phyloP scores from a whole-genome alignment of 208 protist species.

The Polymyxa betae region DNA sequence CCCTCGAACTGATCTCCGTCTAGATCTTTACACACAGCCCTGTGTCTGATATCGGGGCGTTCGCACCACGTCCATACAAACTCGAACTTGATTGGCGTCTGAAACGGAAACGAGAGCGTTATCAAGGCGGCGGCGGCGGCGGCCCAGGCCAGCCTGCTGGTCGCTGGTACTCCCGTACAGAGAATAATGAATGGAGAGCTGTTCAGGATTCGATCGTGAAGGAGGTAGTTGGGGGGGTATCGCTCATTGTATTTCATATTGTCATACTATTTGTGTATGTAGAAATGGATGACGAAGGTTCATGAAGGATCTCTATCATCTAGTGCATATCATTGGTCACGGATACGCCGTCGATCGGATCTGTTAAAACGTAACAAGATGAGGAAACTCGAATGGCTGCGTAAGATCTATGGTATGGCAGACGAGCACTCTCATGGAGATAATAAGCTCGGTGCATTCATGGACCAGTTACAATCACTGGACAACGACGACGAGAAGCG shows the following conservation, averaged over 20 bases:
- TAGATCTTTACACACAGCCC: constrained; percentile 67
- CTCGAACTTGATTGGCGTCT: not conserved
- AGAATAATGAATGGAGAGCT: constrained; percentile 68
- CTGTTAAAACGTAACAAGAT: not conserved
- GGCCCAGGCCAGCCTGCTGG: not conserved
- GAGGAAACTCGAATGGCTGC: not conserved
- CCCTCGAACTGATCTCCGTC: not conserved
- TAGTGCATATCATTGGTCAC: not conserved
- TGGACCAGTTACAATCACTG: too few relatives aligned
- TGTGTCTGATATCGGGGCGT: constrained; percentile 68
- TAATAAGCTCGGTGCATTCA: too few relatives aligned
- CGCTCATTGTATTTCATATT: too few relatives aligned
- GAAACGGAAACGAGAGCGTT: not conserved
- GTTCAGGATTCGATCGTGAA: constrained; percentile 22
- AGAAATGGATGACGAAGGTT: too few relatives aligned
- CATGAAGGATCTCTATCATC: not conserved
- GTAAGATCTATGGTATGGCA: not conserved
- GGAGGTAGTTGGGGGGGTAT: too few relatives aligned
- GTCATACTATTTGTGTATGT: too few relatives aligned
- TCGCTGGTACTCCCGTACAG: constrained; percentile 64
- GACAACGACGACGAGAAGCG: too few relatives aligned
- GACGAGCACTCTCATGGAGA: too few relatives aligned
- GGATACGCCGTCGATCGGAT: not conserved
- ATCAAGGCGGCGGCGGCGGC: not conserved
- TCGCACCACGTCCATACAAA: constrained; percentile 68